Evolutionary conservation across 2,329 filamentous ascomycete species (phyloP), one percentile per base, ranked within the genome.

Genomic region (Lachnellula subtilissima): DNA sequence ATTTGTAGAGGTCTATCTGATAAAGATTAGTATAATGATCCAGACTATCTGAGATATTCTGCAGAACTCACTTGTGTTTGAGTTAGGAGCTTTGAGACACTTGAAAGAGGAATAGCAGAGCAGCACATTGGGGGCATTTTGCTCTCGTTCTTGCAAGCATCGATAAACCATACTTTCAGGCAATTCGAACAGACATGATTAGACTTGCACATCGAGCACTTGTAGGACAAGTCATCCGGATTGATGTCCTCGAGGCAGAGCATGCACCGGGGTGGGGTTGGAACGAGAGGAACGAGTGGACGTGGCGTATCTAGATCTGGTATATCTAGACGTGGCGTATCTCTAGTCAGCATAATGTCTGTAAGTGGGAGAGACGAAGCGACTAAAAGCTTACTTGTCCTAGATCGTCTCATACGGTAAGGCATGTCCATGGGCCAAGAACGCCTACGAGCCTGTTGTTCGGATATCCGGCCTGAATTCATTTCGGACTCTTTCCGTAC

Each of bases 51-150:
- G 45, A 11, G 2, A 28, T 22, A 25, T 7, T 17, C 14, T n/a
- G 8, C 32, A 23, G 25, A 37, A 48, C 49, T 7, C 45, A 60
- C 62, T 52, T 77, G 72, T 5, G 69, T 67, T 5, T 62, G 14
- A 0, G 69, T 68, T 28, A 79, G 64, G 47, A 70, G 62, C 1
- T 67, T 65, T 5, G 67, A 64, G 4, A 71, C 71, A 28, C 72
- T 62, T 23, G 74, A 71, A n/a, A 77, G 64, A 47, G 75, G 75
- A 9, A 80, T 69, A 7, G 73, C 65, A 4, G 48, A 61, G 58
- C 76, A 78, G 64, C 78, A 81, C 25, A 70, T 68, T 3, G 76
- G 74, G 2, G 75, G 76, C 76, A 78, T 78, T 25, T 67, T 64
- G 0, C 68, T 62, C 40, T 68, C 64, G 53, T 76, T 70, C 36